Evolutionary conservation across 495 filamentous ascomycete species (phyloP), one percentile per base, ranked within the genome.

Genomic region (Cetradonia linearis): DNA sequence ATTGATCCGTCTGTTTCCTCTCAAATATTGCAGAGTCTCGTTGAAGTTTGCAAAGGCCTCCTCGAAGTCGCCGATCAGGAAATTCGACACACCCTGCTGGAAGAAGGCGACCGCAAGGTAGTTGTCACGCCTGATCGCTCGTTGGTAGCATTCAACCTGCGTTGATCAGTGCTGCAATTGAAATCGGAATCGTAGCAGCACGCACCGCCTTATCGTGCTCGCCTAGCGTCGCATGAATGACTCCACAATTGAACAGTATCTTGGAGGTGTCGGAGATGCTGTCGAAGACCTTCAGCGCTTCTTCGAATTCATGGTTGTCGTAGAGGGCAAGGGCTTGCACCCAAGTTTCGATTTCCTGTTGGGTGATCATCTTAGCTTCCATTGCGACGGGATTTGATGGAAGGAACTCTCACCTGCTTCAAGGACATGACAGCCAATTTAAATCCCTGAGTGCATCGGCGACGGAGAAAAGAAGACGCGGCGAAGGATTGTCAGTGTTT

Each of bases 1-100:
- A 74, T 99, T 90, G 76, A 99, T 99, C 69, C 87, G 87, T 46
- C 89, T 91, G 71, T 99, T 97, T 49, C 93, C 93, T 66, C 93
- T 84, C 56, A 99, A 83, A 71, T 96, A 97, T 34, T 95, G 76
- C 58, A 99, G 76, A 5, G 94, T 95, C 65, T 99, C 93, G 73
- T 99, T 99, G 82, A 99, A 99, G 75, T 99, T 97, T 56, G 91
- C 91, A 62, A 97, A 76, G 53, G 93, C 93, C 72, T 97, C 94
- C 67, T 96, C 91, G 70, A 96, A 99, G 70, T 99, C 94, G 58
- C 90, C 91, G 37, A 96, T 79, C 55, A 99, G 76, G 76, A 99
- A 99, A 72, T 97, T 99, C 38, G 94, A 97, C 1, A 99, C 93
- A 30, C 93, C 93, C 73, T 97, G 88, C 68, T 99, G 93, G 73